Percentiles rank a stretch among this genome's conserved stretches.
phyloP scores from a whole-genome alignment of 352 stramenopile species.

The Lagenidium sp. region DNA sequence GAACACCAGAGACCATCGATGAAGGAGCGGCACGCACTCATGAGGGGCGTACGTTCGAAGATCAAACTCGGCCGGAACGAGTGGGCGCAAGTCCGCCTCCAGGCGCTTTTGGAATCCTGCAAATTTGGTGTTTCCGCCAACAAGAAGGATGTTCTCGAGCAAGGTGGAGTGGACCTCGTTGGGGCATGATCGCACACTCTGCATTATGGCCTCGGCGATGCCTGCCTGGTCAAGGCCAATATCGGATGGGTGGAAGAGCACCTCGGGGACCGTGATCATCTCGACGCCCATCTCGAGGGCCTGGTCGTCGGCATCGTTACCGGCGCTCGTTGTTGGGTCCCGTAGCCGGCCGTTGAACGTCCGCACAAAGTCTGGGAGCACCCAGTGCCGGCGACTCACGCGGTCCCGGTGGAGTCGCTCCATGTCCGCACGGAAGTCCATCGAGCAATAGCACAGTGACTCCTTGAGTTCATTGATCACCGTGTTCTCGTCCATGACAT shows the following conservation, averaged over 20 bases:
- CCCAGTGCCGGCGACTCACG: conserved; percentile 44
- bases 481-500: conserved; percentile 90
- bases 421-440: conserved; percentile 82
- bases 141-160: conserved; percentile 82
- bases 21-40: conserved; percentile 67
- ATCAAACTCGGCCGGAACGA: conserved; percentile 42
- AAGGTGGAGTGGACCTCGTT: conserved; percentile 56
- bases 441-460: conserved; percentile 83
- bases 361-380: conserved; percentile 76
- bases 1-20: conserved; percentile 3
- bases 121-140: conserved; percentile 87
- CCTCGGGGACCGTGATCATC: conserved; percentile 83
- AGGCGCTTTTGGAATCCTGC: conserved; percentile 72
- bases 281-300: conserved; percentile 81
- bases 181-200: conserved; percentile 75
- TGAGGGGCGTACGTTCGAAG: conserved; percentile 26
- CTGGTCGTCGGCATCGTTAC: conserved; percentile 27
- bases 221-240: conserved; percentile 85
- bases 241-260: conserved; percentile 90
- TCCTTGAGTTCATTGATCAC: conserved; percentile 86
- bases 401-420: conserved; percentile 26
- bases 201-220: conserved; percentile 77
- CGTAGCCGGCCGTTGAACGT: conserved; percentile 45
- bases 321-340: not conserved
- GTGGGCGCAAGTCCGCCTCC: conserved; percentile 40